Base-by-base conservation (phyloP, 768 basidiomycete species). In the Terana coerulea region DNA sequence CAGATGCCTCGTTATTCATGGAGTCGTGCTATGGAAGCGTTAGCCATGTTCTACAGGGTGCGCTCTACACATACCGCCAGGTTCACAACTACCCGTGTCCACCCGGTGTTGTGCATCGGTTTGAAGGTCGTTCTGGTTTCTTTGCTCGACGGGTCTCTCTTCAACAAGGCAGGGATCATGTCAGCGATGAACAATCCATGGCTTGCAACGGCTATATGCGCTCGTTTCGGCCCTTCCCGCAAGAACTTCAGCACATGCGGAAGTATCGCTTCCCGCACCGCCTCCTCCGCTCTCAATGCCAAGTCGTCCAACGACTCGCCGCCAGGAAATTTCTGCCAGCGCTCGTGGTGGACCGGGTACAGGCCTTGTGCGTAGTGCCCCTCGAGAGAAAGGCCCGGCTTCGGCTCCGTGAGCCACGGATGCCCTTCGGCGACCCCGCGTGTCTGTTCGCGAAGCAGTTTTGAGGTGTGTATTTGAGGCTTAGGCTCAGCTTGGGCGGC, bases 361-460 rank as follows among this genome's bases (percentile, higher is more conserved):
- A 77, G 66, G 11, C 77, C 82, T 29, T 68, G 66, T 1, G 73
- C 73, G 56, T 75, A 75, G 58, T 85, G 80, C 11, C 80, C 76
- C 14, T 72, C 67, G 37, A 65, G 47, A 11, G 63, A 47, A 17
- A 65, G 44, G n/a, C 50, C 52, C 3, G 52, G 56, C 7, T 49
- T 53, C 6, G 31, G 34, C 19, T 49, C 24, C 48, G 71, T 69
- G 2, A 66, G 57, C 67, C 78, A 83, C 2, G 75, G 61, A 30
- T 77, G 72, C 3, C 88, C 87, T 63, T 91, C 89, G 1, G 80
- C 87, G 7, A 72, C 64, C 15, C 89, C 89, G 52, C 84, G 89
- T 59, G 76, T 60, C 63, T 86, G 86, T 62, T 91, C 89, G 34
- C 82, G 75, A 3, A 89, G 69, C 40, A 80, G 69, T 11, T 65